These are phyloP conservation scores for Wolfiporia cocos DNA, from an alignment of 1,284 basidiomycete genomes.

Conservation along the genomic window DNA sequence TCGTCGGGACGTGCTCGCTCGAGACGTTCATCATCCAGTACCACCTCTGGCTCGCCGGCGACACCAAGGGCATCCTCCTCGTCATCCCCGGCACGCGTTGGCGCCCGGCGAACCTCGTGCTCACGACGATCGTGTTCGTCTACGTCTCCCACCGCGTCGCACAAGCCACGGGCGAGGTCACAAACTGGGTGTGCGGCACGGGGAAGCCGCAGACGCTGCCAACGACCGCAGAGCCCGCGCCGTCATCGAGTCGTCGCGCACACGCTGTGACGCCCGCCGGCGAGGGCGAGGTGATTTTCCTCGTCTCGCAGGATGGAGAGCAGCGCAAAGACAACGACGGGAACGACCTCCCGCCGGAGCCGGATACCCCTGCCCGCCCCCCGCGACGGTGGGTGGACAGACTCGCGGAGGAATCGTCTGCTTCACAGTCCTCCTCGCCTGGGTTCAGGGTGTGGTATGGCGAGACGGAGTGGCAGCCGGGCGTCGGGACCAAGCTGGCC, in stretches of 20 bases:
- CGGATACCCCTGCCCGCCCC: constrained; percentile 33
- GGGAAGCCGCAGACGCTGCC: constrained; percentile 27
- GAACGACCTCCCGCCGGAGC: constrained; percentile 16
- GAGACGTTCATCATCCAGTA: constrained; percentile 89
- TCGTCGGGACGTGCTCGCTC: constrained; percentile 77
- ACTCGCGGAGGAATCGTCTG: constrained; percentile 34
- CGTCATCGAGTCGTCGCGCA: constrained; percentile 2
- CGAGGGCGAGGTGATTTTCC: constrained; percentile 23
- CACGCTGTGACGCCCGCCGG: constrained; percentile 1
- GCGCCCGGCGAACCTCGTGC: constrained; percentile 69
- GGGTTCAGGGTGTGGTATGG: constrained; percentile 27
- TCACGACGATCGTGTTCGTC: constrained; percentile 74
- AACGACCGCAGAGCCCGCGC: constrained; percentile 12
- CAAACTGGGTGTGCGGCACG: constrained; percentile 58
- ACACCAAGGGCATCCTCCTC: constrained; percentile 80
- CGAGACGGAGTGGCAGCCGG: constrained; percentile 25
- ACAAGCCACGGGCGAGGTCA: constrained; percentile 69
- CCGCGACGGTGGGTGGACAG: constrained; percentile 48
- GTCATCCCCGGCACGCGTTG: constrained; percentile 71
- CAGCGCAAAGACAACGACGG: constrained; percentile 20
- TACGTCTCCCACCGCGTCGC: constrained; percentile 76
- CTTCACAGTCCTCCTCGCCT: constrained; percentile 21
- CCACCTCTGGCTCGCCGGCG: constrained; percentile 84
- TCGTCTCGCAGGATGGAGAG: constrained; percentile 18
- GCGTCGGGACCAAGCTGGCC: constrained; percentile 30